Base-by-base conservation (phyloP, 768 basidiomycete species). In the Leccinum olivaceopallidum region DNA sequence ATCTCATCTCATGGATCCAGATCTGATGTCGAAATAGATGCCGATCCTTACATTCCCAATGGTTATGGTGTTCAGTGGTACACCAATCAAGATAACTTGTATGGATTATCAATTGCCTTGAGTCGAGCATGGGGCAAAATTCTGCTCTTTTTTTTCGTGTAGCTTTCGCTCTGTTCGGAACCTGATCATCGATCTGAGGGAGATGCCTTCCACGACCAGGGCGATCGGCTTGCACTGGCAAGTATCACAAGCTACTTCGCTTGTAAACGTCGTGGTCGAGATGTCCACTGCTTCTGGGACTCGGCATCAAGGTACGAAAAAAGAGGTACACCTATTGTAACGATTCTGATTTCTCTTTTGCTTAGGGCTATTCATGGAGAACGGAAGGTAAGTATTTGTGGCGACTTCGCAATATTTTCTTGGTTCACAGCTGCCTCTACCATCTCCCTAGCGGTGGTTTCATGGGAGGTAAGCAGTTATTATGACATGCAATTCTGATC, bases 161-260 rank as follows among this genome's bases (percentile, higher is more conserved):
- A 88, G 85, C 75, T 86, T 84, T 77, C 85, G 88, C 55, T 87
- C 87, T 10, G 79, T 91, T 37, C 77, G 89, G 65, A 91, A 92
- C 73, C 81, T 92, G 59, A 76, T 89, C 54, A 88, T 92, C 65
- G 90, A 92, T 67, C 73, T 86, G 60, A 76, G 76, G 74, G 80
- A 71, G 57, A 81, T 87, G 56, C 83, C 87, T 44, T 76, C 85
- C 2, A 65, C 73, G 14, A 77, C 75, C 16, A 65, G 80, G 64
- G 87, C 85, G 37, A 88, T 84, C 20, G 90, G 87, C 26, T 75
- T 92, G 34, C 90, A 92, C 65, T 92, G 90, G 90, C 90, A 92
- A 73, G 87, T 92, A 22, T 81, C 90, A 3, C 90, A 92, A 69
- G 82, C 84, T 3, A 91, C 90, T 0, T 89, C 87, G 0, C 75